A percentile compares a stretch with the other conserved stretches of the same genome.
These are phyloP conservation scores for Penicillium sp. DNA, from an alignment of 2,329 filamentous ascomycete genomes.

Conservation along the genomic window DNA sequence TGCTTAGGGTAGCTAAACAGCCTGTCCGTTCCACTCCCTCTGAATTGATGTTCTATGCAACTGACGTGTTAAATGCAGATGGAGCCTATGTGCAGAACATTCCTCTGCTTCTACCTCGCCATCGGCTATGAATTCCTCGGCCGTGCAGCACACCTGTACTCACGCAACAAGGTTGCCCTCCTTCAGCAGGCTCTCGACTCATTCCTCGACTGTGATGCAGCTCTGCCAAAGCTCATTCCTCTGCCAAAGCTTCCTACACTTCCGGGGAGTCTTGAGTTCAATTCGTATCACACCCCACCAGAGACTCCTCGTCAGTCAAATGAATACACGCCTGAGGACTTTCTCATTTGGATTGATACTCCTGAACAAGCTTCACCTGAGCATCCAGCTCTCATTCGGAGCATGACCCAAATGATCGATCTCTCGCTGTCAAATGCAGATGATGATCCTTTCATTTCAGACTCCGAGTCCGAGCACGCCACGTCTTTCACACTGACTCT, in stretches of 20 bases:
- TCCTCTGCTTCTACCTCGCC: slow-evolving; percentile 47
- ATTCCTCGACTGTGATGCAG: slow-evolving; percentile 34
- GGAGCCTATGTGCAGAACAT: slow-evolving; percentile 34
- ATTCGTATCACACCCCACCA: neutral
- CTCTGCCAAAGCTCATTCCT: slow-evolving; percentile 21
- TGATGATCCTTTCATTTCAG: slow-evolving; percentile 28
- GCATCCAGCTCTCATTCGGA: slow-evolving; percentile 17
- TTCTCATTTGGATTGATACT: slow-evolving; percentile 9
- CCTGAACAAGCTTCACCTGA: slow-evolving; percentile 12
- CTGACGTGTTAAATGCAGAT: slow-evolving; percentile 25
- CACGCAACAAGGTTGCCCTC: slow-evolving; percentile 41
- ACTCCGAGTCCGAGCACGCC: slow-evolving; percentile 1
- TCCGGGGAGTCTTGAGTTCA: neutral
- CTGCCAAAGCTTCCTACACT: slow-evolving; percentile 1
- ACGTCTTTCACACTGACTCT: slow-evolving; percentile 3
- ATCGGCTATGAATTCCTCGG: slow-evolving; percentile 47
- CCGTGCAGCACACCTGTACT: slow-evolving; percentile 45
- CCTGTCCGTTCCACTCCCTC: slow-evolving; percentile 23
- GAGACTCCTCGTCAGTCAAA: neutral
- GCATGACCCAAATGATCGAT: slow-evolving; percentile 29
- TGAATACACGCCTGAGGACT: slow-evolving; percentile 1
- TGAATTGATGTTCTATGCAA: neutral
- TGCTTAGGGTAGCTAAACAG: slow-evolving; percentile 25
- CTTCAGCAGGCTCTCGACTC: slow-evolving; percentile 40
- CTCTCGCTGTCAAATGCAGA: slow-evolving; percentile 13